These are phyloP conservation scores for Wickerhamomyces sp. DNA, from an alignment of 1,139 yeast species.

Conservation along the genomic window DNA sequence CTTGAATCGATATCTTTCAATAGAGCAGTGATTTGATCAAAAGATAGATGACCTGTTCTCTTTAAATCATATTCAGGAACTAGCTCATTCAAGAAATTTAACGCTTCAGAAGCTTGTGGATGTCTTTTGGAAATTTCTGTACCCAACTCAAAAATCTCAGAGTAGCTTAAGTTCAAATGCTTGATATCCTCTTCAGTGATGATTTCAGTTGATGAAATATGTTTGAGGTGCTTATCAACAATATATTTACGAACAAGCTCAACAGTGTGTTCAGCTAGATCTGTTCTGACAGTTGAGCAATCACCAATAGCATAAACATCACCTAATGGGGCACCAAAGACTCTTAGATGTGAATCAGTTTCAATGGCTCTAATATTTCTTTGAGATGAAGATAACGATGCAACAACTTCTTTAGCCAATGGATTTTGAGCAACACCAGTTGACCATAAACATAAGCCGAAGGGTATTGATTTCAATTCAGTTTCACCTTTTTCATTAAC, in stretches of 20 bases:
- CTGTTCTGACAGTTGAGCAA: constrained; percentile 57
- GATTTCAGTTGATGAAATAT: constrained; percentile 28
- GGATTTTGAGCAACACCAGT: constrained; percentile 63
- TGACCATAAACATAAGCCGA: constrained; percentile 62
- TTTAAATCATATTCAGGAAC: constrained; percentile 45
- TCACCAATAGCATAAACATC: constrained; percentile 68
- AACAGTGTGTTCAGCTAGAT: constrained; percentile 48
- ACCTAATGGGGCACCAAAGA: constrained; percentile 55
- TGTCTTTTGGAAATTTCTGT: constrained; percentile 41
- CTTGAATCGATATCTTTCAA: constrained; percentile 51
- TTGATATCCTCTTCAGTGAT: constrained; percentile 40
- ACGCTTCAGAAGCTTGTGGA: constrained; percentile 55
- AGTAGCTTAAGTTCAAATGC: constrained; percentile 37
- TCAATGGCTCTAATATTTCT: constrained; percentile 57
- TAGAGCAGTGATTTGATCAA: constrained; percentile 43
- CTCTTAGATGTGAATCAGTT: constrained; percentile 61
- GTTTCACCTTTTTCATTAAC: constrained; percentile 35
- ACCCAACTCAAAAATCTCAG: constrained; percentile 43
- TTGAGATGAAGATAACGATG: constrained; percentile 39
- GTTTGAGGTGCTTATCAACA: constrained; percentile 33
- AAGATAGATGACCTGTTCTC: constrained; percentile 41
- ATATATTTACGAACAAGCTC: constrained; percentile 39
- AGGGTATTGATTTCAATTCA: constrained; percentile 45
- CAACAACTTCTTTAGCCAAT: constrained; percentile 44
- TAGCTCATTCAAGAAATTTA: constrained; percentile 43